phyloP scores from a whole-genome alignment of 129 eudicot species.

The Arctium minus region DNA sequence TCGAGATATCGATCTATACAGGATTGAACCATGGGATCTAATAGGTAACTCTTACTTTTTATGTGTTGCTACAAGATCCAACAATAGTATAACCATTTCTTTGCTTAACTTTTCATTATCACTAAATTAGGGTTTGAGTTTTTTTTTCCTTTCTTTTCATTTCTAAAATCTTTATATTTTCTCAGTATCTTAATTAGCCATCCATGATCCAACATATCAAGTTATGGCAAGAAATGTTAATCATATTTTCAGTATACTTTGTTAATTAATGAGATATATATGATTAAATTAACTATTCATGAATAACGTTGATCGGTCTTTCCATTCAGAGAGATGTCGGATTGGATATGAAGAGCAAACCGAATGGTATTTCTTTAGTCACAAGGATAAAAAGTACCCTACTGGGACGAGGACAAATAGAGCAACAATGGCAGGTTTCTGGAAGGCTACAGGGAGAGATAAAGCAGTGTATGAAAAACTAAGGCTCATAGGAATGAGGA shows the following conservation, averaged over 20 bases:
- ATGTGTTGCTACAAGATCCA: conserved; percentile 17
- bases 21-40: conserved; percentile 92
- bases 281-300: neutral
- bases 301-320: neutral
- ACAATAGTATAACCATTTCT: neutral
- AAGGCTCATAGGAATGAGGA: conserved; percentile 91
- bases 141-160: neutral
- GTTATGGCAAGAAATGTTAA: too few species aligned
- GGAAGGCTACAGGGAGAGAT: conserved; percentile 98
- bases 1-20: conserved; percentile 73
- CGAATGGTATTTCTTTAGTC: conserved; percentile 91
- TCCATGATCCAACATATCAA: neutral
- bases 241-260: neutral
- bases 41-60: conserved; percentile 40
- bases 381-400: conserved; percentile 88
- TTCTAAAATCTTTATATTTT: neutral
- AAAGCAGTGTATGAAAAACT: conserved; percentile 74
- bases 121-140: conserved; percentile 18
- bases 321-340: conserved; percentile 62
- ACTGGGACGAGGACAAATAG: conserved; percentile 90
- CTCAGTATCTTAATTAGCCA: neutral
- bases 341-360: conserved; percentile 87
- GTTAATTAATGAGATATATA: neutral
- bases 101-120: conserved; percentile 1
- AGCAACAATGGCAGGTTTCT: conserved; percentile 89